Base-by-base conservation (phyloP, 768 basidiomycete species). In the Flagelloscypha sp. region DNA sequence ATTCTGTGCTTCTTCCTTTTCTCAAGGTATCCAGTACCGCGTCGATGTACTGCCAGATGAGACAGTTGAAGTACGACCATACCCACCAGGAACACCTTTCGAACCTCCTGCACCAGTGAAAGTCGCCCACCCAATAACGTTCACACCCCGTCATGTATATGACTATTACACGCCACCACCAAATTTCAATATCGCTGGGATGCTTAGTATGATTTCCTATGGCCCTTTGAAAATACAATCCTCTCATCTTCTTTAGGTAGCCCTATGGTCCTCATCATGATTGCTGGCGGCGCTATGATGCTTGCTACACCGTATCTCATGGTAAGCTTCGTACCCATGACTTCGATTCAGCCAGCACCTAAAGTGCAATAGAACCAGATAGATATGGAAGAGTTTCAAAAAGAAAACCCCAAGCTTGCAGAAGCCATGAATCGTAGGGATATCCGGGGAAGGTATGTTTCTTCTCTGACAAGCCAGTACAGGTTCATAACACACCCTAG, bases 261-360 rank as follows among this genome's bases (percentile, higher is more conserved):
- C 50, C 85, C 85, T 6, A 87, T 89, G 85, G 82, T 84, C 68
- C 58, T 89, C 39, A 68, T 87, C 54, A 82, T 84, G 76, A 66
- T 75, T 20, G 56, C 70, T 44, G 79, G 70, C 29, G 84, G 70
- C 24, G 61, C 57, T 33, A 72, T 85, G 72, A 70, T 83, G 61
- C 55, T 88, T 18, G 72, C 66, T 16, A 78, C 75, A 72, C 85
- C 84, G 4, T 85, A 82, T 49, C 55, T 88, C 36, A 80, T 81
- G 70, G 85, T 85, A 49, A 31, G 63, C n/a, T n/a, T 38, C 12
- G 27, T n/a, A 6, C 16, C 33, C 13, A 13, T 24, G 7, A 11
- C 11, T 18, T n/a, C n/a, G n/a, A 16, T 22, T 4, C 23, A 21
- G 7, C 10, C 27, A 11, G 3, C 15, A 13, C 8, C 18, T 29